phyloP scores from a whole-genome alignment of 495 filamentous ascomycete species.

The Aspergillus cavernicola region DNA sequence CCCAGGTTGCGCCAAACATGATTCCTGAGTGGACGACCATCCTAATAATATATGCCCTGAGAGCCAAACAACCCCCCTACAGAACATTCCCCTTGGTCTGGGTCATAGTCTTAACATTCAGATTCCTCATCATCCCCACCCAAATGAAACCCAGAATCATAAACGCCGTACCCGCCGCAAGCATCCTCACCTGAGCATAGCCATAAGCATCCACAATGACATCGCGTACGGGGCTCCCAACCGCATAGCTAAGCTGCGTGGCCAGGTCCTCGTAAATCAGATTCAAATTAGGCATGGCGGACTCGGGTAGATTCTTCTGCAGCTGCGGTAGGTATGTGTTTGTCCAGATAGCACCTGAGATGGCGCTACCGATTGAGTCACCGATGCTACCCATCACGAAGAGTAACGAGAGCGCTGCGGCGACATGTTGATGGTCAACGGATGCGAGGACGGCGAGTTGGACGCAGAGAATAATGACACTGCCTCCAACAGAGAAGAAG shows the following conservation, averaged over 20 bases:
- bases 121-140: slow-evolving; percentile 49
- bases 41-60: too few relatives aligned
- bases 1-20: too few relatives aligned
- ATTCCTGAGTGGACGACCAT: too few relatives aligned
- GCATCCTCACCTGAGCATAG: slow-evolving; percentile 50
- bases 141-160: slow-evolving; percentile 41
- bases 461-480: slow-evolving; percentile 56
- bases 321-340: slow-evolving; percentile 54
- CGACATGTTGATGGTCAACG: slow-evolving; percentile 59
- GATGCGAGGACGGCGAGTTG: slow-evolving; percentile 68
- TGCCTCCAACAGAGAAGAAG: slow-evolving; percentile 61
- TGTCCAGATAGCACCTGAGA: slow-evolving; percentile 65
- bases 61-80: too few relatives aligned
- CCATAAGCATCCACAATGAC: slow-evolving; percentile 56
- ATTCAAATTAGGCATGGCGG: slow-evolving; percentile 27
- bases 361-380: slow-evolving; percentile 58
- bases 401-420: slow-evolving; percentile 60
- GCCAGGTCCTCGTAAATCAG: slow-evolving; percentile 51
- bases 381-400: slow-evolving; percentile 62
- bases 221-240: slow-evolving; percentile 43
- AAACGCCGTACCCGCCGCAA: slow-evolving; percentile 44
- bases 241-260: slow-evolving; percentile 49
- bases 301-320: slow-evolving; percentile 50
- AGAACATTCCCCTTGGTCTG: slow-evolving; percentile 27
- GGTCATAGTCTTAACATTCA: slow-evolving; percentile 51